phyloP scores from a whole-genome alignment of 139 green algal species.

The Chlamydomonas schloesseri region DNA sequence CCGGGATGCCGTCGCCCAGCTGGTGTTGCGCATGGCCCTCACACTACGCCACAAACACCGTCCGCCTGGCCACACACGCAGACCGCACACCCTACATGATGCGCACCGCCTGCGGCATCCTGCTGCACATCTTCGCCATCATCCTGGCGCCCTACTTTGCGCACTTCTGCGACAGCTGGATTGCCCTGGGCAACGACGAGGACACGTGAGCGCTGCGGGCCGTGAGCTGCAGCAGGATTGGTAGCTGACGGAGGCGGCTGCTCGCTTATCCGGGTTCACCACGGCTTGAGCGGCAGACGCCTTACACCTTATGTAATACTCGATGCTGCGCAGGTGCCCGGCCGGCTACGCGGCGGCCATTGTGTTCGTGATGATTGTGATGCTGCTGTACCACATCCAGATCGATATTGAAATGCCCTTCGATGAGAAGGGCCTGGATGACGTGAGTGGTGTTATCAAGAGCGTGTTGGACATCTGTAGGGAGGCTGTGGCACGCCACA shows the following conservation, averaged over 20 bases:
- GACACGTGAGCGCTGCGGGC: conserved; percentile 8
- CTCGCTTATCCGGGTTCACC: too few species aligned
- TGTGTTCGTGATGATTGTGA: conserved; percentile 58
- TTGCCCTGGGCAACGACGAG: conserved; percentile 24
- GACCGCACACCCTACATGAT: conserved; percentile 60
- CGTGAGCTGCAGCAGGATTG: too few species aligned
- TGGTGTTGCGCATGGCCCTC: too few species aligned
- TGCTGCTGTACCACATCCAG: conserved; percentile 60
- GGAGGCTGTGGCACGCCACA: too few species aligned
- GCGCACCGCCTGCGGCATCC: conserved; percentile 52
- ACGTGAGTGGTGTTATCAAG: conserved; percentile 29
- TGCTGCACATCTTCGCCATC: conserved; percentile 67
- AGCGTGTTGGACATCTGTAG: too few species aligned
- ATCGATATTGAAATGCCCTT: conserved; percentile 53
- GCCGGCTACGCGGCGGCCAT: conserved; percentile 49
- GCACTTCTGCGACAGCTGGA: conserved; percentile 59
- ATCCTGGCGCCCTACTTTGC: conserved; percentile 55
- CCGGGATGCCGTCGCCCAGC: too few species aligned
- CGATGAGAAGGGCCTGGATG: conserved; percentile 50
- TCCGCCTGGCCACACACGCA: too few species aligned
- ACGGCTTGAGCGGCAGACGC: too few species aligned
- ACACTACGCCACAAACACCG: too few species aligned
- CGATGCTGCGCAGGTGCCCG: conserved; percentile 44
- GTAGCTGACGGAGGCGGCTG: too few species aligned
- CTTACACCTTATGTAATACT: too few species aligned